Evolutionary conservation across 768 basidiomycete genomes (phyloP).

Genomic region (Macrocybe gigantea): DNA sequence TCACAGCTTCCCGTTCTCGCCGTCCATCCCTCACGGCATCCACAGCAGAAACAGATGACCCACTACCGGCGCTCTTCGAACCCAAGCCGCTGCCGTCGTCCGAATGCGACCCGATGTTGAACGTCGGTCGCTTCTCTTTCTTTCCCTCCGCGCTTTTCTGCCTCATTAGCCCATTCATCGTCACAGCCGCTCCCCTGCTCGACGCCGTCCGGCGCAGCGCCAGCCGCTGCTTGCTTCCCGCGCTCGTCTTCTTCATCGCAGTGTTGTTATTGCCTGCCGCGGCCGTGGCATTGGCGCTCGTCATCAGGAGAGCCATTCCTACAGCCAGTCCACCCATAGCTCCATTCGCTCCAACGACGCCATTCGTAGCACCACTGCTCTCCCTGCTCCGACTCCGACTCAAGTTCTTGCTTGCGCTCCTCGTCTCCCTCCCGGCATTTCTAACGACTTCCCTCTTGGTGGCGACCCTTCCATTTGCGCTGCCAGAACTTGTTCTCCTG

Average conservation of each 20-base stretch:
- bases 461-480: constrained; percentile 1
- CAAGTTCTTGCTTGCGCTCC: constrained; percentile 5
- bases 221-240: constrained; percentile 1
- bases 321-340: no score
- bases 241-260: not conserved
- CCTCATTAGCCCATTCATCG: not conserved
- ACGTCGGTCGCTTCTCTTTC: constrained; percentile 25
- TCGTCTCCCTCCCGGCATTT: not conserved
- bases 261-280: constrained; percentile 9
- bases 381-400: constrained; percentile 10
- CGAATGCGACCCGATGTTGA: constrained; percentile 58
- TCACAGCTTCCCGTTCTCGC: not conserved
- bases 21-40: not conserved
- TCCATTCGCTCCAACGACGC: no score
- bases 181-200: not conserved
- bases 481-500: constrained; percentile 8
- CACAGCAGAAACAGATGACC: constrained; percentile 21
- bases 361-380: not conserved
- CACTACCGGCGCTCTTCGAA: constrained; percentile 31
- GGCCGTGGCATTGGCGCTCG: not conserved
- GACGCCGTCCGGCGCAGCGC: constrained; percentile 1
- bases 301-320: no score
- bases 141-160: constrained; percentile 3
- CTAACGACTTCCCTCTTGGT: not conserved
- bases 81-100: constrained; percentile 38